Evolutionary conservation across 768 basidiomycete genomes (phyloP), one percentile per base, ranked within the genome.

Genomic region (Boletus subparvulus): DNA sequence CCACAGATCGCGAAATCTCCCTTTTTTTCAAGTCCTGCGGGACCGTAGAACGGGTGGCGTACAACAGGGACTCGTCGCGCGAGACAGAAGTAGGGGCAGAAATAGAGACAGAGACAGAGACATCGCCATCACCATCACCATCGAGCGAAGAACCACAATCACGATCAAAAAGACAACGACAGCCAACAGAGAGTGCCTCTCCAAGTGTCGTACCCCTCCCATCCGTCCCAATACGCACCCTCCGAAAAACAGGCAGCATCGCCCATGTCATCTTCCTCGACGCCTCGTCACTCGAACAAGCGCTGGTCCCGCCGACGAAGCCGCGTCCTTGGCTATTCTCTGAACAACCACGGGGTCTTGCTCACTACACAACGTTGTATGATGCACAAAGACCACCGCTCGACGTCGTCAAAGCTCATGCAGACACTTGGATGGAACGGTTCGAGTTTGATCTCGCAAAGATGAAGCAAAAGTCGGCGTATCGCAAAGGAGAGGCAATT

Each of bases 401-500:
- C 7, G 84, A 87, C 56, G 68, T 76, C 32, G 82, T 95, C 42
- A 86, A 83, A 52, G 80, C 77, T n/a, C 91, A 92, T 60, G 92
- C 91, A 0, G 91, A 95, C 68, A 83, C 85, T 4, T 83, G 82
- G 28, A 86, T 96, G 71, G 84, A 81, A 33, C 75, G 83, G 26
- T 94, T 84, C 76, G 94, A 96, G 65, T 84, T 85, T 67, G 63
- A 71, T 48, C 47, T 63, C 13, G 81, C 83, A 30, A 84, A 83
- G 70, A 74, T 74, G 60, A 85, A 79, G 67, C 83, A 82, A 61
- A 79, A 81, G 66, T 82, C 84, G 24, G 79, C 83, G 67, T 91
- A 89, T 66, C 80, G 76, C 62, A 91, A 92, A 68, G 91, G 92
- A 21, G 92, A 93, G 65, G 92, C 90, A 7, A 79, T 96, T 54